Conservation (phyloP, 2,329 filamentous ascomycete species). For the Cladosporium cucumerinum region DNA sequence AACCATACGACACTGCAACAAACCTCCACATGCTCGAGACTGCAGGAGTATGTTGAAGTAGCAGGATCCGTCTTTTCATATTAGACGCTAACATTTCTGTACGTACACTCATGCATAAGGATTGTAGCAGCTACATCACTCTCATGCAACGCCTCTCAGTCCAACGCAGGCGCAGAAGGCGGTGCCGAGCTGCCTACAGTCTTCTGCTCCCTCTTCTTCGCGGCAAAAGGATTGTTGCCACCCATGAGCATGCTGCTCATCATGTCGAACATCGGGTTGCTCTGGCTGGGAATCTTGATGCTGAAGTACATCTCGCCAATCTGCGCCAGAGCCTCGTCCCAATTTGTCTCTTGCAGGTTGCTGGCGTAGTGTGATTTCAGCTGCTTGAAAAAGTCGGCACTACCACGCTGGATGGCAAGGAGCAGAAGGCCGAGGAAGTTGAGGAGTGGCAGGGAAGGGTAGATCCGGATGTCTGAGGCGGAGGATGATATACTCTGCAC, state of each 20-base stretch:
- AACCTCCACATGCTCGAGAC: no score
- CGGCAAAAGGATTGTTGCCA: conserved; percentile 55
- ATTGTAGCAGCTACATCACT: background rate
- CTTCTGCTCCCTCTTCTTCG: conserved; percentile 43
- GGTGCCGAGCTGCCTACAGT: conserved; percentile 45
- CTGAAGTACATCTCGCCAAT: conserved; percentile 97
- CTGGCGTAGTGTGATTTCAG: conserved; percentile 75
- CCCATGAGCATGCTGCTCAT: conserved; percentile 93
- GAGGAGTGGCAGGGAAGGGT: conserved; percentile 85
- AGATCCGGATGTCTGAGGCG: conserved; percentile 70
- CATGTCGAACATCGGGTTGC: conserved; percentile 95
- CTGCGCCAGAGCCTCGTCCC: conserved; percentile 76
- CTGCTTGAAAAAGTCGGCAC: conserved; percentile 74
- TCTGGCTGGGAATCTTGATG: conserved; percentile 81
- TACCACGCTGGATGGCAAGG: conserved; percentile 76
- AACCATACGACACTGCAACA: no score
- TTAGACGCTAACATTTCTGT: background rate
- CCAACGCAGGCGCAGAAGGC: conserved; percentile 33
- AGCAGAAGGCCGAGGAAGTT: conserved; percentile 89
- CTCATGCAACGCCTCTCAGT: conserved; percentile 19
- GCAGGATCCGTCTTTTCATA: background rate
- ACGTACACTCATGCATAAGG: background rate
- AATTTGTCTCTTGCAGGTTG: conserved; percentile 71
- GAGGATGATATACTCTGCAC: conserved; percentile 78
- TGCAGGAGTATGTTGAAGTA: background rate